Evolutionary conservation across 1,284 basidiomycete species (phyloP), one percentile per base, ranked within the genome.

Genomic region (Moesziomyces parantarcticus): DNA sequence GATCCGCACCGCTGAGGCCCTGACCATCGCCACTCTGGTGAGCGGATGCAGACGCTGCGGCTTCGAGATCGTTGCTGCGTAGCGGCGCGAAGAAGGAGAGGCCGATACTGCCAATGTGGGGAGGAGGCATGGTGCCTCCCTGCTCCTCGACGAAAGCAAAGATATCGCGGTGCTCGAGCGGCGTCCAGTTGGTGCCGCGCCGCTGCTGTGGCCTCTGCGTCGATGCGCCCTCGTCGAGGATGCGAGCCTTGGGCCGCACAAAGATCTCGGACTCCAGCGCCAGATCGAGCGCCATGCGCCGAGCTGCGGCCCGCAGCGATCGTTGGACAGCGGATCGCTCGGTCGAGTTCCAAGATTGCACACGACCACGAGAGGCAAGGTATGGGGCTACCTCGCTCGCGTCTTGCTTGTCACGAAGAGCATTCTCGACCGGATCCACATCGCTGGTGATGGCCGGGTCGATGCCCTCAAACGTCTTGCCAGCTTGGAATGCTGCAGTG

Each of bases 111-210:
- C 69, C 69, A 13, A 72, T 46, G 36, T 57, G 63, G 9, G 69
- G 69, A 3, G 69, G 69, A 0, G 69, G 69, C 18, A 72, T 58
- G 3, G 53, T 58, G 22, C 48, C 58, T n/a, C 62, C 61, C 26
- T 65, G 61, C 50, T 64, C 57, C n/a, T 71, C 59, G 20, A 62
- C 63, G 20, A 60, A 64, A 16, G 53, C 47, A 44, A 61, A 71
- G 25, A 50, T 61, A 11, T 66, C 55, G n/a, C 50, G 58, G 40
- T 66, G 62, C 47, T 71, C 62, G 34, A 54, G 43, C 0, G 69
- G 58, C 1, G 69, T 72, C 69, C 69, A 72, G 16, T 72, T 72
- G 26, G 69, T 72, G 1, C 58, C 59, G 18, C 50, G 56, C 21
- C 68, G 58, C 23, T 55, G 47, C 34, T 58, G 55, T 9, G 56